Evolutionary conservation across 2,329 filamentous ascomycete genomes (phyloP), one percentile per base, ranked within the genome.

Genomic region (Nigrospora osmanthi): DNA sequence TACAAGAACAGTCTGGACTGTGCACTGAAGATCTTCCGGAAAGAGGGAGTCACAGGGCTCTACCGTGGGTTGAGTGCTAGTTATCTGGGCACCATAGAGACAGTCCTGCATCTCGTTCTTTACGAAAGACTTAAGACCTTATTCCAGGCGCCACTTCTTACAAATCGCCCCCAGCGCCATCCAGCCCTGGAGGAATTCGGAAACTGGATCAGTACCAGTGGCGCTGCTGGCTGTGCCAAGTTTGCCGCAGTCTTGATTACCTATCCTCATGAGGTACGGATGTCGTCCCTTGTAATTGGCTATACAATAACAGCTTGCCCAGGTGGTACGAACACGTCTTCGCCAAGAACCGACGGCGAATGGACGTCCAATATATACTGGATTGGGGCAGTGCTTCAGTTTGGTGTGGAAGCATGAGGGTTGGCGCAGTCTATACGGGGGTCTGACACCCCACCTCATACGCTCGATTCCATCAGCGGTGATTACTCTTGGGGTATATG

Each of bases 1-100:
- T 87, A 87, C 59, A 76, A 73, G 59, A 85, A 84, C 54, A 82
- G 80, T 16, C 70, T 79, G 57, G 82, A 87, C 58, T 87, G 83
- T 56, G 73, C 81, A 15, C 73, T 73, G 55, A 78, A 87, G 59
- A 82, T 81, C 3, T 62, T 86, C 28, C 69, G 75, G 30, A 69
- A 79, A 39, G 83, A 87, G 57, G 83, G 83, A 0, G 65, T 86
- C 35, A 64, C 70, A 36, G 83, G 83, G 0, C 59, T 87, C 36
- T 87, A 87, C 55, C 74, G 80, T 38, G 83, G 83, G 2, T 65
- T 87, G 53, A 81, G 75, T 32, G 83, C 83, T 31, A 83, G 79
- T 48, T 87, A 86, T 54, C 64, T 87, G 4, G 83, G 83, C 6
- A 81, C 85, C 11, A 76, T 78, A 1, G 83, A 87, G 60, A 83